Conservation (phyloP, 495 filamentous ascomycete species). For the Daldinia caldariorum region DNA sequence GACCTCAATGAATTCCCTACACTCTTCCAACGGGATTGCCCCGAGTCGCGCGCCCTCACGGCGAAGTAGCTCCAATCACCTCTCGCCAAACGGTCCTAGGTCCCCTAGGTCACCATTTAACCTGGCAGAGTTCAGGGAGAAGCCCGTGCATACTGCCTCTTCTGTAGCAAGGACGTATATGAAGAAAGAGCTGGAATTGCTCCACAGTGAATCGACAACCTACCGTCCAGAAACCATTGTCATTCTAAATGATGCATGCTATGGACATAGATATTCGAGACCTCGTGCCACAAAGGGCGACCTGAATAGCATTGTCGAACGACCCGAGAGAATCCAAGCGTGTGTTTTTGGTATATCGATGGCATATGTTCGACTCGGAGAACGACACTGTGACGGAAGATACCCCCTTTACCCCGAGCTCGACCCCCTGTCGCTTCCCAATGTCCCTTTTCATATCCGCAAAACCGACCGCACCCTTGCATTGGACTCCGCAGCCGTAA, state of each 20-base stretch:
- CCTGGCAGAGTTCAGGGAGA: constrained; percentile 55
- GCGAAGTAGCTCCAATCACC: constrained; percentile 61
- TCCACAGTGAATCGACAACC: constrained; percentile 62
- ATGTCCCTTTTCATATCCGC: constrained; percentile 81
- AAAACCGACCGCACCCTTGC: constrained; percentile 73
- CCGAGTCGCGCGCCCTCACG: constrained; percentile 55
- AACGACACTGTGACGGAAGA: constrained; percentile 76
- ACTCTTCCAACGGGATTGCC: constrained; percentile 53
- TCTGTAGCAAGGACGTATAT: constrained; percentile 77
- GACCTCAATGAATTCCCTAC: constrained; percentile 65
- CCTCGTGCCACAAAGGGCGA: constrained; percentile 73
- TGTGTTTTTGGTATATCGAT: constrained; percentile 79
- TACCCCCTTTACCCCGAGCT: constrained; percentile 66
- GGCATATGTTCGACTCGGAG: constrained; percentile 90
- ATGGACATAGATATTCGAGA: constrained; percentile 87
- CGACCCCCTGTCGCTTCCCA: constrained; percentile 62
- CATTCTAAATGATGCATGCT: constrained; percentile 90
- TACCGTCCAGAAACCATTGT: constrained; percentile 73
- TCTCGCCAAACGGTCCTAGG: constrained; percentile 51
- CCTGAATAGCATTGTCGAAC: constrained; percentile 83
- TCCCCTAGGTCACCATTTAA: constrained; percentile 52
- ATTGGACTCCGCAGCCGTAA: constrained; percentile 74
- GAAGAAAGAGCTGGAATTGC: constrained; percentile 70
- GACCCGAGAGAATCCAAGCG: constrained; percentile 91
- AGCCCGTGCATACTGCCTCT: constrained; percentile 65